These are phyloP conservation scores for Combretum micranthum DNA, from an alignment of 345 rosid species.

Conservation along the genomic window DNA sequence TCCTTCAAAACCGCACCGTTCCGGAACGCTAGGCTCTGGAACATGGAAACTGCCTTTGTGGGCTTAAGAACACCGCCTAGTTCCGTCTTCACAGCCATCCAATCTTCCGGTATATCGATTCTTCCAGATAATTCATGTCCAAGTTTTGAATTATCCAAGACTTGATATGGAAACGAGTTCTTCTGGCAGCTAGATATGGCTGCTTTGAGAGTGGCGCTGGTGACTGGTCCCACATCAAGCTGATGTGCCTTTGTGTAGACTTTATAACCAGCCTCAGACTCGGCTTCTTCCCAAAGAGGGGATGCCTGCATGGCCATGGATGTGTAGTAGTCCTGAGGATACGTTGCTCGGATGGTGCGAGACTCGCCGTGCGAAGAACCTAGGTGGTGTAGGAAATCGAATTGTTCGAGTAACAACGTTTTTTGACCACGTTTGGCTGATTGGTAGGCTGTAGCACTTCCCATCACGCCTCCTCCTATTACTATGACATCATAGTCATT, in stretches of 20 bases:
- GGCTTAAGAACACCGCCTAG: slow-evolving; percentile 80
- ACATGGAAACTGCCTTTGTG: slow-evolving; percentile 89
- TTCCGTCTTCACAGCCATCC: slow-evolving; percentile 55
- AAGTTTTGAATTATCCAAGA: slow-evolving; percentile 31
- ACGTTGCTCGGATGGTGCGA: slow-evolving; percentile 72
- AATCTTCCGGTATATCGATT: slow-evolving; percentile 54
- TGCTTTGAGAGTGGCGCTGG: slow-evolving; percentile 35
- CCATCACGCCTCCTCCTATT: slow-evolving; percentile 82
- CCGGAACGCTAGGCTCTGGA: slow-evolving; percentile 48
- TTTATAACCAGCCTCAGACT: slow-evolving; percentile 64
- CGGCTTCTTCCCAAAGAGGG: slow-evolving; percentile 54
- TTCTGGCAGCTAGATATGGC: slow-evolving; percentile 39
- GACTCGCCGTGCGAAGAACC: slow-evolving; percentile 99
- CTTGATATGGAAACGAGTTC: slow-evolving; percentile 24
- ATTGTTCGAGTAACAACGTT: slow-evolving; percentile 68
- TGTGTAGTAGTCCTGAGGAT: slow-evolving; percentile 66
- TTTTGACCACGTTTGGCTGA: slow-evolving; percentile 55
- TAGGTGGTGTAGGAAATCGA: slow-evolving; percentile 81
- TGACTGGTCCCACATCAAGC: slow-evolving; percentile 57
- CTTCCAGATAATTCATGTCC: slow-evolving; percentile 36
- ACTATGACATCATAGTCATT: slow-evolving; percentile 50
- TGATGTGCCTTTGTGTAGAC: slow-evolving; percentile 66
- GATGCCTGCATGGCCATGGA: slow-evolving; percentile 46
- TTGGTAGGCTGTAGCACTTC: slow-evolving; percentile 73
- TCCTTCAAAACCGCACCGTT: slow-evolving; percentile 65